Percentiles rank a stretch among this genome's conserved stretches.
These are phyloP conservation scores for Pseudogymnoascus sp. DNA, from an alignment of 2,329 filamentous ascomycete genomes.

Conservation along the genomic window DNA sequence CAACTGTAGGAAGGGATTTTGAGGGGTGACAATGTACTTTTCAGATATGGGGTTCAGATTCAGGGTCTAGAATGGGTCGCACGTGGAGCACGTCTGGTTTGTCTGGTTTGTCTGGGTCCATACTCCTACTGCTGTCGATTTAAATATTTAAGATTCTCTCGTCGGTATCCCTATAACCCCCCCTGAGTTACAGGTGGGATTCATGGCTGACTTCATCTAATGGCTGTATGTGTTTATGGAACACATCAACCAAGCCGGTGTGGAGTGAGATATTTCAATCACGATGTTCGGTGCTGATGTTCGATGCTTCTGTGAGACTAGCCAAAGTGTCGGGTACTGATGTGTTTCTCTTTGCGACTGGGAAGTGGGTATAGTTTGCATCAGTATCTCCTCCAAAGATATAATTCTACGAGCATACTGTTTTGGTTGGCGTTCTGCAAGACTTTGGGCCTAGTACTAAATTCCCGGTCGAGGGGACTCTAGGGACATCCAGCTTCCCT, in stretches of 20 bases:
- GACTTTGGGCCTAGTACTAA: slow-evolving; percentile 34
- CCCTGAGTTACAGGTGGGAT: no score
- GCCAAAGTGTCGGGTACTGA: not conserved
- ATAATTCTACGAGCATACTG: slow-evolving; percentile 31
- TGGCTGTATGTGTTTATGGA: no score
- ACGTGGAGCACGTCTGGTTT: no score
- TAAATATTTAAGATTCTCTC: no score
- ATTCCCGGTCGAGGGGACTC: slow-evolving; percentile 39
- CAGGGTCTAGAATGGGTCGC: not conserved
- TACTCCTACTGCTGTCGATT: not conserved
- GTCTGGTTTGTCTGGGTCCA: no score
- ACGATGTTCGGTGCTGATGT: slow-evolving; percentile 20
- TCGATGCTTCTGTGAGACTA: not conserved
- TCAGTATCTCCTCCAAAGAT: slow-evolving; percentile 29
- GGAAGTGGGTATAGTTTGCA: slow-evolving; percentile 25
- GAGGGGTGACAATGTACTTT: not conserved
- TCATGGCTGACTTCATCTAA: no score
- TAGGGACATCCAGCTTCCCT: slow-evolving; percentile 35
- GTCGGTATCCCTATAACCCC: no score
- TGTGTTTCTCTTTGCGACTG: not conserved
- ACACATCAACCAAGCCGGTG: no score
- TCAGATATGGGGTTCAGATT: not conserved
- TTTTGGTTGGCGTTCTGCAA: slow-evolving; percentile 43
- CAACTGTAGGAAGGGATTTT: not conserved
- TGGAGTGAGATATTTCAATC: slow-evolving; percentile 28